phyloP scores from a whole-genome alignment of 1,139 yeast species.

The Lodderomyces beijingensis region DNA sequence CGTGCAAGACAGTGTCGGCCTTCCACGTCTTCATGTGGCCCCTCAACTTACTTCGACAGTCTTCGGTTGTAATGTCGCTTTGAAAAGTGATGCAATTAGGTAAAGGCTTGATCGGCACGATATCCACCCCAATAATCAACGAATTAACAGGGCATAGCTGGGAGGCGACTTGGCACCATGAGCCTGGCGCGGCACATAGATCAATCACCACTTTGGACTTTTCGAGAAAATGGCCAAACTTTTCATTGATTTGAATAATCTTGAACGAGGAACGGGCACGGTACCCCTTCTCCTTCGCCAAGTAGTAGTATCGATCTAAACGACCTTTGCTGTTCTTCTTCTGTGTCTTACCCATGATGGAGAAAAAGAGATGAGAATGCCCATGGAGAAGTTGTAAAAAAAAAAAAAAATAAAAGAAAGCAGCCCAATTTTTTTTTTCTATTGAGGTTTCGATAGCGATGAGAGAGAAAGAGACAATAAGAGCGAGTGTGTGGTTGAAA shows the following conservation, averaged over 20 bases:
- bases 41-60: conserved; percentile 87
- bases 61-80: conserved; percentile 96
- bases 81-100: conserved; percentile 94
- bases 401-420: conserved; percentile 1
- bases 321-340: conserved; percentile 99
- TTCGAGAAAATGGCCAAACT: conserved; percentile 91
- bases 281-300: conserved; percentile 97
- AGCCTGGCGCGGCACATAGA: conserved; percentile 99
- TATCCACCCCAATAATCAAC: conserved; percentile 93
- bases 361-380: conserved; percentile 1
- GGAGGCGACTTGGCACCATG: conserved; percentile 99
- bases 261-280: conserved; percentile 99
- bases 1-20: conserved; percentile 96
- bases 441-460: too few species aligned
- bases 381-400: neutral
- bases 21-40: conserved; percentile 99
- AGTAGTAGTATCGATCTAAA: conserved; percentile 91
- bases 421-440: too few species aligned
- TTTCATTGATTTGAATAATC: conserved; percentile 90
- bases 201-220: conserved; percentile 97
- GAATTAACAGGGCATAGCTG: conserved; percentile 90
- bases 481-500: neutral
- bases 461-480: neutral
- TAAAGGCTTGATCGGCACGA: conserved; percentile 91
- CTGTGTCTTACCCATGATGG: conserved; percentile 80